Conservation (phyloP, 768 basidiomycete species). For the Lactarius hatsudake region DNA sequence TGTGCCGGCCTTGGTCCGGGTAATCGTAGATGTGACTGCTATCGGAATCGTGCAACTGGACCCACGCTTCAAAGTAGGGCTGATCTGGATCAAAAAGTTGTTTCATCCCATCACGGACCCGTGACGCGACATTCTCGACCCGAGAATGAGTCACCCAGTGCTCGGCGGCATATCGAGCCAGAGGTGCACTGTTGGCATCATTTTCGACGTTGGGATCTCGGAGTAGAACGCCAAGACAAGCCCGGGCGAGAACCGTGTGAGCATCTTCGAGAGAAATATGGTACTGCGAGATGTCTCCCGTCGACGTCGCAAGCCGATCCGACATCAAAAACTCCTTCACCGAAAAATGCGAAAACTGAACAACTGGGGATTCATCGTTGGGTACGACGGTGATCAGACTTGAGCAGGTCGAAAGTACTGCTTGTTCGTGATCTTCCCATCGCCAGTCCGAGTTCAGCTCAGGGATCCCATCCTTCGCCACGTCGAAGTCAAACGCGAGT, state of each 20-base stretch:
- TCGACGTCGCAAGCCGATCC: not conserved
- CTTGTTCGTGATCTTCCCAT: not conserved
- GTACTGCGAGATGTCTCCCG: not conserved
- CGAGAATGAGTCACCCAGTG: not conserved
- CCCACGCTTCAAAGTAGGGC: not conserved
- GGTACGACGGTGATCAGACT: not conserved
- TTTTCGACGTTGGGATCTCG: not conserved
- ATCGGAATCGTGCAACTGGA: not conserved
- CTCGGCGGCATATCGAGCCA: not conserved
- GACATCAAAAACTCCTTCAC: not conserved
- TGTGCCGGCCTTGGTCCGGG: no score
- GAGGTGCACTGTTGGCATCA: not conserved
- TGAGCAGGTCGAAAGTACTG: not conserved
- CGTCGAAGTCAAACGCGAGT: not conserved
- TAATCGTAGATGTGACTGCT: no score
- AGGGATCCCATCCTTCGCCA: not conserved
- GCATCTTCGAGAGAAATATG: not conserved
- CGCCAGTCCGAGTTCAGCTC: not conserved
- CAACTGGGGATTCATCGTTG: not conserved
- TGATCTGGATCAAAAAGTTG: not conserved
- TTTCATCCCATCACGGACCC: not conserved
- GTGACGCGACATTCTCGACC: not conserved
- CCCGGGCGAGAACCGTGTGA: not conserved
- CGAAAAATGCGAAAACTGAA: not conserved
- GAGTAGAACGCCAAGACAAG: not conserved